phyloP scores from a whole-genome alignment of 2,329 filamentous ascomycete genomes.

The Neofusicoccum laricinum region DNA sequence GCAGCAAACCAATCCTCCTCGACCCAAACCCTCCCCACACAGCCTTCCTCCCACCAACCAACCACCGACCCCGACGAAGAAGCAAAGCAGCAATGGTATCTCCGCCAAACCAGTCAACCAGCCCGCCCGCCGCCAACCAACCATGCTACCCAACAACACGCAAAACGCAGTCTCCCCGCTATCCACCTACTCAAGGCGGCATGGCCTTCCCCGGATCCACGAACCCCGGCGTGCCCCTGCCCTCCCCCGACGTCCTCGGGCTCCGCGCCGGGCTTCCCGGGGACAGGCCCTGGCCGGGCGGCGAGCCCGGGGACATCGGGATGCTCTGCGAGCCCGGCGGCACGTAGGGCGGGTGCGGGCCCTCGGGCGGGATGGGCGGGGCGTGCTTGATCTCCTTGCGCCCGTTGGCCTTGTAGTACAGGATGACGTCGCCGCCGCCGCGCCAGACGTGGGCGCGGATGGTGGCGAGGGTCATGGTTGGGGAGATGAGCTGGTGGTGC shows the following conservation, averaged over 20 bases:
- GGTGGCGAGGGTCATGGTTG: constrained; percentile 89
- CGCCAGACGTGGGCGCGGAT: constrained; percentile 92
- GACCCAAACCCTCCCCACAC: no score
- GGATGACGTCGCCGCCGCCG: constrained; percentile 84
- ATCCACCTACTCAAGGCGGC: neutral
- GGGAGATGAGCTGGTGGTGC: constrained; percentile 57
- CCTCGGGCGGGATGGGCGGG: constrained; percentile 16
- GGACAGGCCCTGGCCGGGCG: neutral
- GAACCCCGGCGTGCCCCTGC: neutral
- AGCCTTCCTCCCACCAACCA: no score
- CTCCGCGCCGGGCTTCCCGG: neutral
- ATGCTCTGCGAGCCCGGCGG: neutral
- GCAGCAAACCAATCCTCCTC: no score
- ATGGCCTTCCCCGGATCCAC: neutral
- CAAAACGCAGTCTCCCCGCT: no score
- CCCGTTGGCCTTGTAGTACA: constrained; percentile 92
- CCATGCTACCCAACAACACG: neutral
- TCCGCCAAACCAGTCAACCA: neutral
- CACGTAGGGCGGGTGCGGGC: neutral
- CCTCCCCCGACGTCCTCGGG: neutral
- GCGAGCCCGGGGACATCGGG: neutral
- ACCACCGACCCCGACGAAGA: no score
- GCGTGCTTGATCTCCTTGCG: constrained; percentile 57
- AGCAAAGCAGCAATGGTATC: no score
- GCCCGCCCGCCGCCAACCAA: neutral